Evolutionary conservation across 73 alveolate species (phyloP), one percentile per base, ranked within the genome.

Genomic region (Diophrys appendiculata): DNA sequence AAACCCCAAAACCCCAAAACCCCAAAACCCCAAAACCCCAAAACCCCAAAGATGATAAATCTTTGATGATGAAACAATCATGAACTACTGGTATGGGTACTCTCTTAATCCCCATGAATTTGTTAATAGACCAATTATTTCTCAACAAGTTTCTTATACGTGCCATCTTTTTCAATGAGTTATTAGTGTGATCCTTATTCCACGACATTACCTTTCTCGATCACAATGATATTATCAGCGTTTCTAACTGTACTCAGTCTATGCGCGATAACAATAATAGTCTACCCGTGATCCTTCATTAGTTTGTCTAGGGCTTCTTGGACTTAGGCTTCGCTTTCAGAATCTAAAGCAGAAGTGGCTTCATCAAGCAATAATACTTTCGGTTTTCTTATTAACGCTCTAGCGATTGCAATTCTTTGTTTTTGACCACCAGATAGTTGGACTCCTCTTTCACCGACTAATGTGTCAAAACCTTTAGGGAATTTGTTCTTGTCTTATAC

Each of bases 381-480:
- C 25, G 91, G 91, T 35, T 76, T 75, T 22, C 91, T 68, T 18
- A 83, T 83, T n/a, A 83, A 33, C 26, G 91, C 91, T 67, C 91
- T 75, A n/a, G 85, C 86, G 27, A 74, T 83, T 29, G 87, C 91
- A 0, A 74, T 55, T 83, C 91, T 75, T 68, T 74, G 82, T 56
- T 83, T 76, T 33, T 83, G 55, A 2, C 94, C 95, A 29, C 95
- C 97, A 76, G 94, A 83, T 29, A 88, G 72, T 82, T 91, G 33
- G 3, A 55, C 72, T 30, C 95, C 95, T 79, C 97, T 88, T 83
- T 91, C 97, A 25, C 95, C 95, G 0, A 91, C 95, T 33, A 81
- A 35, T 0, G 94, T 87, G 14, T 82, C 84, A 73, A 74, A 76
- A 0, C 94, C 94, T 18, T 87, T 87, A 26, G 95, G 95, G 70